Evolutionary conservation across 371 early-diverging fungal species (phyloP).

Genomic region (Rhizopus sp.): DNA sequence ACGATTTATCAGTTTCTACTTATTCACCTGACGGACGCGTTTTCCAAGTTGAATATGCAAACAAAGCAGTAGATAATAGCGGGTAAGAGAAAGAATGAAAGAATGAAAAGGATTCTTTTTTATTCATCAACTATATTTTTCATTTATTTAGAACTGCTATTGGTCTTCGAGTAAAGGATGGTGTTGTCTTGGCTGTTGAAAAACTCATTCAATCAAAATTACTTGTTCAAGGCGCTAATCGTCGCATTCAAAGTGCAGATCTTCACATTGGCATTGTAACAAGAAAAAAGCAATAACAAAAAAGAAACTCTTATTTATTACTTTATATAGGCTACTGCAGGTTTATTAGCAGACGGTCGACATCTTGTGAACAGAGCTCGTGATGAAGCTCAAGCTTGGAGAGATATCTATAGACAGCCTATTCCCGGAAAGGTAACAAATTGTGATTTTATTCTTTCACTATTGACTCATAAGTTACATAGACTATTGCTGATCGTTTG

Average conservation of each 20-base stretch:
- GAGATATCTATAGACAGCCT: conserved; percentile 81
- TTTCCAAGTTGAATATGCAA: conserved; percentile 98
- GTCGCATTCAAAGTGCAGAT: conserved; percentile 91
- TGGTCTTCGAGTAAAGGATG: conserved; percentile 93
- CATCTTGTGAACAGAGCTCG: conserved; percentile 89
- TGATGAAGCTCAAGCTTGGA: conserved; percentile 90
- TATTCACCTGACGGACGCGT: conserved; percentile 99
- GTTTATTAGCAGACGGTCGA: conserved; percentile 94
- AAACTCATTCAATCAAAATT: conserved; percentile 95
- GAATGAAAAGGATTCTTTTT: not conserved
- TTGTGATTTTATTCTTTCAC: no score
- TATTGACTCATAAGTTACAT: no score
- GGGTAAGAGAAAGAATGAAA: conserved; percentile 66
- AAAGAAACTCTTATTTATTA: not conserved
- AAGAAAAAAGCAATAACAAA: not conserved
- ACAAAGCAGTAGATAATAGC: conserved; percentile 97
- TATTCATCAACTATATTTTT: not conserved
- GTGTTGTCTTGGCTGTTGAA: conserved; percentile 95
- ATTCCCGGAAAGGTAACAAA: conserved; percentile 78
- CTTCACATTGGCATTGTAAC: conserved; percentile 90
- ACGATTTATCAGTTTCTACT: conserved; percentile 96
- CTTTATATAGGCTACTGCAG: conserved; percentile 79
- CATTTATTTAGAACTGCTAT: conserved; percentile 72
- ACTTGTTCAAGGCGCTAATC: conserved; percentile 90
- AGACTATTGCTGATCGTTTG: conserved; percentile 92